Base-by-base conservation (phyloP, 1,284 basidiomycete genomes). In the Malassezia sp. region DNA sequence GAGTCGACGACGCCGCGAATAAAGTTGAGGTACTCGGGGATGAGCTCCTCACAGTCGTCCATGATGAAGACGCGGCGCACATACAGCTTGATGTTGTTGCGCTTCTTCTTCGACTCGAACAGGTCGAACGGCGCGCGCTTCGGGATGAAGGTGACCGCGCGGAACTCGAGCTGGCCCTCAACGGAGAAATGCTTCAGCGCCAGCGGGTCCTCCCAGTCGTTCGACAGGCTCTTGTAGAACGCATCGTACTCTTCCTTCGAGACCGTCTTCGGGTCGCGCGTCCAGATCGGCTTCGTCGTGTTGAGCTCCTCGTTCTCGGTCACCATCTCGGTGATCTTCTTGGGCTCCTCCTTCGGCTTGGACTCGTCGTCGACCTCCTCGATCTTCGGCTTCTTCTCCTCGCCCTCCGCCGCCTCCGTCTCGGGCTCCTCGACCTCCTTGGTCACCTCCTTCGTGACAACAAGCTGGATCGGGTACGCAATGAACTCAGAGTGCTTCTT, bases 401-500 rank as follows among this genome's bases (percentile, higher is more conserved):
- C 83, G 50, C 81, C 78, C 52, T 78, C 80, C 42, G 80, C 81
- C 52, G 72, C 46, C 42, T 61, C 57, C 38, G 60, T 73, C 53
- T 74, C 72, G 38, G 75, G 74, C 50, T 88, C 86, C 70, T 89
- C 85, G 36, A 91, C 88, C 72, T 91, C 88, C 64, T 71, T 70
- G 79, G 97, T 93, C 52, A 93, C 86, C 78, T 97, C 91, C 81
- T 97, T 99, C 72, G 87, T 89, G 58, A 95, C 89, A 45, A 87
- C 87, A 61, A 99, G 81, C 74, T 97, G 90, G 71, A 97, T 99
- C 59, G 91, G 93, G 78, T 97, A 97, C 38, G 91, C 96, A 76
- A 97, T 99, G 78, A 97, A 97, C 77, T 97, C 91, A 70, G 93
- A 97, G 80, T 99, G 93, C 80, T 97, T 97, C 82, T 97, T 97